A percentile compares a stretch with the other conserved stretches of the same genome.
These are phyloP conservation scores for Malus sylvestris DNA, from an alignment of 306 rosid species.

Conservation along the genomic window DNA sequence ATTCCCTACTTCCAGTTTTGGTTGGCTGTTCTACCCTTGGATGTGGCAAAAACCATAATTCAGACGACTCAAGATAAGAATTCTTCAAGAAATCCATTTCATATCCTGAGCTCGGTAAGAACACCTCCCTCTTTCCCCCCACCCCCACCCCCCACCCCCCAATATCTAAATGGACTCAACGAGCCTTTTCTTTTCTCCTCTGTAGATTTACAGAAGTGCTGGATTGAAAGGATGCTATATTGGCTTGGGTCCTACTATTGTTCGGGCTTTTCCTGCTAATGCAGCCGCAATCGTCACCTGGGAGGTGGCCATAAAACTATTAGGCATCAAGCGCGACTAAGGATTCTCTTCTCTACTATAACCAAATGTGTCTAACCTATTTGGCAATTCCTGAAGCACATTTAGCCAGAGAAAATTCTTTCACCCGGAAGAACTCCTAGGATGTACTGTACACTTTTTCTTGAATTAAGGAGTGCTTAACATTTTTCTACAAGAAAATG, in stretches of 20 bases:
- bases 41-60: slow-evolving; percentile 85
- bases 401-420: background rate
- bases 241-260: slow-evolving; percentile 79
- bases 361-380: background rate
- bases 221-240: slow-evolving; percentile 87
- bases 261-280: slow-evolving; percentile 89
- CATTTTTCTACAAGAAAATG: background rate
- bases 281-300: slow-evolving; percentile 85
- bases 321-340: slow-evolving; percentile 55
- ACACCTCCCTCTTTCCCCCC: background rate
- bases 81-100: slow-evolving; percentile 60
- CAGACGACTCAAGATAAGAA: slow-evolving; percentile 67
- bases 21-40: slow-evolving; percentile 88
- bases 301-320: slow-evolving; percentile 81
- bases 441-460: background rate
- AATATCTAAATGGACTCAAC: background rate
- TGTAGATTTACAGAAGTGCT: slow-evolving; percentile 55
- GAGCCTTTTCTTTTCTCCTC: background rate
- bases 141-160: background rate
- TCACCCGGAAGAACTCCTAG: background rate
- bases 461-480: background rate
- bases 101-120: slow-evolving; percentile 58
- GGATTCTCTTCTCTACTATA: slow-evolving; percentile 10
- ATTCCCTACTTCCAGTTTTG: slow-evolving; percentile 53
- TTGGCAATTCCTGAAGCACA: background rate